phyloP scores from a whole-genome alignment of 495 filamentous ascomycete species.

The Tuber calosporum region DNA sequence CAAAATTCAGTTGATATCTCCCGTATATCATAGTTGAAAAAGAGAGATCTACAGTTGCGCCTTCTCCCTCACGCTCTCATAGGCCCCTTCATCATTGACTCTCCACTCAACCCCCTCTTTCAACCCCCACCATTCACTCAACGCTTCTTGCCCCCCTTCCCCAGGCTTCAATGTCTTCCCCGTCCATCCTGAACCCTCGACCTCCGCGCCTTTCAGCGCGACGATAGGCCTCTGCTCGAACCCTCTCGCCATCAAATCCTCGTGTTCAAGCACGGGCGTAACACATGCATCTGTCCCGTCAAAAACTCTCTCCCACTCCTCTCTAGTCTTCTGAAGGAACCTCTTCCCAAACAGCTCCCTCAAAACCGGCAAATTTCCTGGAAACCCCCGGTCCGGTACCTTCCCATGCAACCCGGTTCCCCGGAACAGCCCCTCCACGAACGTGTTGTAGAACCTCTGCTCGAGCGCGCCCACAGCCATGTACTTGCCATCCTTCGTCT shows the following conservation, averaged over 20 bases:
- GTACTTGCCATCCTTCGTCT: constrained; percentile 70
- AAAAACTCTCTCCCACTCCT: constrained; percentile 79
- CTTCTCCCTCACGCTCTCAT: constrained; percentile 47
- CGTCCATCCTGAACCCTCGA: constrained; percentile 59
- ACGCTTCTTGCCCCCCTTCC: constrained; percentile 59
- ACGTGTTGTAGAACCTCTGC: constrained; percentile 66
- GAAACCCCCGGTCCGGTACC: constrained; percentile 54
- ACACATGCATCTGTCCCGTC: constrained; percentile 87
- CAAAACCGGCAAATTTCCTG: constrained; percentile 58
- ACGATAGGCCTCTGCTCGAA: constrained; percentile 68
- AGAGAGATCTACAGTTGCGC: constrained; percentile 48
- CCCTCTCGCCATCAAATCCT: constrained; percentile 59
- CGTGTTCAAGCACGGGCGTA: constrained; percentile 70
- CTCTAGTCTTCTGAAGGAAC: constrained; percentile 67
- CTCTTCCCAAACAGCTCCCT: constrained; percentile 52
- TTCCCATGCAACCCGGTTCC: constrained; percentile 45
- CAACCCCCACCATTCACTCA: constrained; percentile 76
- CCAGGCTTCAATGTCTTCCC: constrained; percentile 57
- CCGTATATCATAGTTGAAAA: neutral
- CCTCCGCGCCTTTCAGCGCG: constrained; percentile 55
- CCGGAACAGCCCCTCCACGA: constrained; percentile 55
- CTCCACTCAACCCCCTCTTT: constrained; percentile 61
- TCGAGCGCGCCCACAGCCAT: constrained; percentile 91
- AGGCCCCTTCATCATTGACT: constrained; percentile 51
- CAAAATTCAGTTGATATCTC: neutral